These are phyloP conservation scores for Acer yangbiense DNA, from an alignment of 345 rosid species.

Conservation along the genomic window DNA sequence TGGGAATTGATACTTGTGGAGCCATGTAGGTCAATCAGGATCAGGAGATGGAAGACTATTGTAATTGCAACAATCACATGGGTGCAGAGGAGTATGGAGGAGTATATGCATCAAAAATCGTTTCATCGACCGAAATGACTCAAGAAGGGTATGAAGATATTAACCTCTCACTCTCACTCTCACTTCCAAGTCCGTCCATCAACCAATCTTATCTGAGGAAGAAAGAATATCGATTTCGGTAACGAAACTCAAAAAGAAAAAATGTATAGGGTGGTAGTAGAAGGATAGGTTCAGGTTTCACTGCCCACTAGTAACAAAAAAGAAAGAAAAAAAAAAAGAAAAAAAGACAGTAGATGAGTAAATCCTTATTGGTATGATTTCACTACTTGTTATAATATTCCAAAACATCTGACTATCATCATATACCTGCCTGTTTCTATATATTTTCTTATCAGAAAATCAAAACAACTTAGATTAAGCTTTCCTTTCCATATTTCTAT, in stretches of 20 bases:
- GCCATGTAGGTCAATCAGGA: not conserved
- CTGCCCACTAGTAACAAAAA: not conserved
- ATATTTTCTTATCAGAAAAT: not conserved
- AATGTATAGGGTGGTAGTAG: not conserved
- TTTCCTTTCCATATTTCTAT: slow-evolving; percentile 10
- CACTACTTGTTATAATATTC: not conserved
- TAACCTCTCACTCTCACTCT: slow-evolving; percentile 25
- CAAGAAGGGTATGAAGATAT: slow-evolving; percentile 9
- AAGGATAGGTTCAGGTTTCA: not conserved
- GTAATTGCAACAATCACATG: not conserved
- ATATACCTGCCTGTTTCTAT: not conserved
- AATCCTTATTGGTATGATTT: not conserved
- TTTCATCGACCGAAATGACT: not conserved
- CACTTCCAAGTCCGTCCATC: not conserved
- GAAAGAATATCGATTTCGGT: not conserved
- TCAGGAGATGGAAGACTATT: slow-evolving; percentile 7
- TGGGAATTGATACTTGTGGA: not conserved
- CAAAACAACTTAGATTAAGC: not conserved
- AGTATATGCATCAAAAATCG: not conserved
- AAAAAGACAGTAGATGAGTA: not conserved
- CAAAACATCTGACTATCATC: too few relatives aligned
- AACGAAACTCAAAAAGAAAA: too few relatives aligned
- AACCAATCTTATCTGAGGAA: not conserved
- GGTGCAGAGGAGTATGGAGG: not conserved
- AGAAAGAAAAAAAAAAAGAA: not conserved